phyloP scores from a whole-genome alignment of 2,329 filamentous ascomycete genomes.

The Penicillium concentricum region DNA sequence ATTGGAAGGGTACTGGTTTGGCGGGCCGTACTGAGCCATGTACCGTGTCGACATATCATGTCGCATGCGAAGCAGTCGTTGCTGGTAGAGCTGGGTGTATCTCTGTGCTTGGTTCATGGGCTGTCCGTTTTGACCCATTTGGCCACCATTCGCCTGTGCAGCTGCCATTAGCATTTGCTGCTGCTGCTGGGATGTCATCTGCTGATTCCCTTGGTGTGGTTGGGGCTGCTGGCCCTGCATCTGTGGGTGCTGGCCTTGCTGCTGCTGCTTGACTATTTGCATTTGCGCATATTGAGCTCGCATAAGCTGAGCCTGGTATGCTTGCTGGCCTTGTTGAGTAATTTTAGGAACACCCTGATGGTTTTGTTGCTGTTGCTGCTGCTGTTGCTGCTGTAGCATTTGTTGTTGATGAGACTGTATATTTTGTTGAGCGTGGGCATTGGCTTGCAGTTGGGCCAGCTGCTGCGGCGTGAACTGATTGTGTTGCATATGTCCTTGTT shows the following conservation, averaged over 20 bases:
- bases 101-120: conserved; percentile 30
- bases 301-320: conserved; percentile 40
- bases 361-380: conserved; percentile 26
- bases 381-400: conserved; percentile 35
- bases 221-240: conserved; percentile 28
- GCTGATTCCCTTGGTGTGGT: conserved; percentile 33
- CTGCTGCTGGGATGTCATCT: conserved; percentile 38
- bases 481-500: conserved; percentile 36
- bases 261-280: conserved; percentile 36
- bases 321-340: conserved; percentile 30
- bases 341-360: conserved; percentile 22
- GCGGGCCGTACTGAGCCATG: conserved; percentile 40
- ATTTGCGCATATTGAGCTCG: conserved; percentile 40
- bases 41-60: conserved; percentile 39
- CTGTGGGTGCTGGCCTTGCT: conserved; percentile 23
- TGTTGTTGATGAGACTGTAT: conserved; percentile 44
- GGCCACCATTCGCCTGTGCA: conserved; percentile 40
- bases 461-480: conserved; percentile 43
- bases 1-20: conserved; percentile 39
- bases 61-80: conserved; percentile 35
- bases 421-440: conserved; percentile 47
- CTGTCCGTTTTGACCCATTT: conserved; percentile 33
- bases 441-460: conserved; percentile 44
- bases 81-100: conserved; percentile 39
- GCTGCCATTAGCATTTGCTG: conserved; percentile 41